Base-by-base conservation (phyloP, 257 asterid genomes). In the Forsythia suspensa region DNA sequence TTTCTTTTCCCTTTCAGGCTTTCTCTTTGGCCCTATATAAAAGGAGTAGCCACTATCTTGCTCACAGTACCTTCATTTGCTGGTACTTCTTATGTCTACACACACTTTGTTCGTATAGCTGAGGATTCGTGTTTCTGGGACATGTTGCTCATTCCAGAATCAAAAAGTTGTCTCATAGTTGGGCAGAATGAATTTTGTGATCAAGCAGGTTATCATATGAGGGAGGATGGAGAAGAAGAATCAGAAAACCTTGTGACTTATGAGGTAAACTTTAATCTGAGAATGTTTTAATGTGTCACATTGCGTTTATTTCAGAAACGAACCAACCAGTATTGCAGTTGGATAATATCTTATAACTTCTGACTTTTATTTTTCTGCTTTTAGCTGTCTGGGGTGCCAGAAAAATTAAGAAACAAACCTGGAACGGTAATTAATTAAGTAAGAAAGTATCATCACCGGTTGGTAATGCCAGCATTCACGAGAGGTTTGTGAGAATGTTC, bases 71-170 rank as follows among this genome's bases (percentile, higher is more conserved):
- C 85, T 85, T 79, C 80, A 48, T 82, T 82, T 74, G 75, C 72
- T 72, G 83, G 76, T 59, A 84, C 88, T 41, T 85, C 88, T 21
- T 76, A 76, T 67, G 77, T 81, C 65, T 85, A 85, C 72, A 52
- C 73, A 8, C 70, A 57, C 67, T 73, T 75, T 34, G 63, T 85
- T 76, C 39, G 12, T 69, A 21, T 82, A 9, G 52, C 79, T 70
- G 75, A n/a, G 16, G 48, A 71, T 72, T 51, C 74, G 16, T 15
- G 0, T 39, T 52, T 1, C 36, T 39, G 18, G 48, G 52, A 55
- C 36, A 6, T 15, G 48, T 36, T 38, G 24, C 38, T 29, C 20
- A 65, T 75, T 36, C 77, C 82, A 1, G 71, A 74, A 46, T 39
- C 3, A 59, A 79, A 29, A 29, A 29, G 34, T 29, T 29, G 34